Evolutionary conservation across 371 early-diverging fungal species (phyloP), one percentile per base, ranked within the genome.

Genomic region (Massospora cicadina): DNA sequence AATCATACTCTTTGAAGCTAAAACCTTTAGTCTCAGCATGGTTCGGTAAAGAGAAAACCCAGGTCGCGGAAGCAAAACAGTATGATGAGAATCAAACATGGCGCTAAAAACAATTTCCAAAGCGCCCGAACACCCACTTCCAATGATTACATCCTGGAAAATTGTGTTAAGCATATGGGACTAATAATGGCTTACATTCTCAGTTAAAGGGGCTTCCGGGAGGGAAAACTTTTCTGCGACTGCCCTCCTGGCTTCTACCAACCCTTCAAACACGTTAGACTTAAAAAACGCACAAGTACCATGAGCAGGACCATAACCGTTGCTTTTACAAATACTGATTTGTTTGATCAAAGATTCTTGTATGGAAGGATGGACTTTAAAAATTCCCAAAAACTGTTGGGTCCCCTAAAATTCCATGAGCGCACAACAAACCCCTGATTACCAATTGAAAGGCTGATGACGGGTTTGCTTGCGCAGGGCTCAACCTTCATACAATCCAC

Each of bases 341-440:
- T 82, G 78, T 62, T 79, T 77, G 31, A 79, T 72, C 54, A 91
- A 79, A 53, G 88, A 84, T 7, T 89, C 84, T 60, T 83, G 81
- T 59, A 75, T 77, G 57, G 71, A 78, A 24, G 78, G 70, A 69
- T 87, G 80, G 21, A 86, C 78, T 70, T 89, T 86, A 75, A 92
- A 86, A n/a, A 77, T 94, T 93, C 55, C 92, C 94, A 78, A 88
- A 92, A 33, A 85, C 79, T 2, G 93, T 92, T 10, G 93, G 93
- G 71, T 94, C 93, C 58, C 93, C 83, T 78, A 68, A 10, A 54
- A 29, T n/a, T n/a, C n/a, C n/a, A n/a, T n/a, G n/a, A n/a, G n/a
- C n/a, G n/a, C n/a, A n/a, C n/a, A n/a, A n/a, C n/a, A n/a, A n/a
- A n/a, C n/a, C n/a, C n/a, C n/a, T 30, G 53, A 67, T 69, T 72